These are phyloP conservation scores for Cichorium intybus DNA, from an alignment of 140 eudicot genomes.

Conservation along the genomic window DNA sequence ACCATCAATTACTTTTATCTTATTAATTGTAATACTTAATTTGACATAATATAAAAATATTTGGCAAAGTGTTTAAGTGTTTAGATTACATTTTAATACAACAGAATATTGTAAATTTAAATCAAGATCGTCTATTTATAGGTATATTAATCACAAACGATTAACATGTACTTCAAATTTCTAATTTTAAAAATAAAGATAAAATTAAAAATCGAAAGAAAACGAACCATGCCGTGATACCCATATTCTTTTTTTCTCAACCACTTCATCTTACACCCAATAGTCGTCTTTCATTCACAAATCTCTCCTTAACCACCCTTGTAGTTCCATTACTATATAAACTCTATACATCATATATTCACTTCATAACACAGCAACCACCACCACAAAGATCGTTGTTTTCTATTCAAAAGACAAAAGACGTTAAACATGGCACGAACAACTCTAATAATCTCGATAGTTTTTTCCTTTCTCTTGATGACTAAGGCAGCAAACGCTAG, in stretches of 20 bases:
- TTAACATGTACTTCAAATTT: no score
- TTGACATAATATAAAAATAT: not conserved
- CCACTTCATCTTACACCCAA: slow-evolving; percentile 8
- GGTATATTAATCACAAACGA: no score
- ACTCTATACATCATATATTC: not conserved
- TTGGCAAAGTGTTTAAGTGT: not conserved
- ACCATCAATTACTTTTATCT: no score
- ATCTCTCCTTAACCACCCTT: not conserved
- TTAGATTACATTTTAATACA: no score
- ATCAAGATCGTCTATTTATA: not conserved
- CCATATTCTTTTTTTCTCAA: slow-evolving; percentile 10
- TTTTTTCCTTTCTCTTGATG: slow-evolving; percentile 4
- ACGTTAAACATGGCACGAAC: not conserved
- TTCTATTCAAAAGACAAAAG: not conserved
- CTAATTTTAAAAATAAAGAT: no score
- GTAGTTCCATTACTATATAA: slow-evolving; percentile 5
- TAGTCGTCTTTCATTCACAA: slow-evolving; percentile 5
- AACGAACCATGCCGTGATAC: not conserved
- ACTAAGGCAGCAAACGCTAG: not conserved
- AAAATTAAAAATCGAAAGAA: not conserved
- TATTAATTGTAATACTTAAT: no score
- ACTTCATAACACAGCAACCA: slow-evolving; percentile 1
- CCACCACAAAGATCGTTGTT: not conserved
- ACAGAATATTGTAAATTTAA: no score
- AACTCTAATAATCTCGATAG: not conserved